Conservation (phyloP, 257 asterid species). For the Nemophila menziesii region DNA sequence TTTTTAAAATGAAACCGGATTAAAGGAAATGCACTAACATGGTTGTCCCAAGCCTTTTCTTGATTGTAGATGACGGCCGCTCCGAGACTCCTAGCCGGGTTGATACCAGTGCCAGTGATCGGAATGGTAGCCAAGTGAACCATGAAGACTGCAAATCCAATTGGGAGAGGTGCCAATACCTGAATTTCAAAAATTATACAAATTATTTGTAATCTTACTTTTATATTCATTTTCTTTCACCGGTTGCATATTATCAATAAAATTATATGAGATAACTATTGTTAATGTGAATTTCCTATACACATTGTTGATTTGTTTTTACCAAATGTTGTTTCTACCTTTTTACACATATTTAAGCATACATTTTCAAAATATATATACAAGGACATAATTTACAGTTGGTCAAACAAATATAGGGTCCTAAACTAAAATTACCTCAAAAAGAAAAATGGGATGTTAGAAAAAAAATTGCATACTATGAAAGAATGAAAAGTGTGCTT, state of each 20-base stretch:
- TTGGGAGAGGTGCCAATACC: slow-evolving; percentile 84
- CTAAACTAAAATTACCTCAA: not conserved
- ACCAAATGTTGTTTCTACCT: too few species aligned
- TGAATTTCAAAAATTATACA: slow-evolving; percentile 4
- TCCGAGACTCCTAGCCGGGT: slow-evolving; percentile 83
- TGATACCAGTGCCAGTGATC: slow-evolving; percentile 72
- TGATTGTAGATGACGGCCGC: slow-evolving; percentile 57
- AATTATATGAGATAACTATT: too few species aligned
- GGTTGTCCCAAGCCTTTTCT: slow-evolving; percentile 51
- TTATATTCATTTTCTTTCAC: too few species aligned
- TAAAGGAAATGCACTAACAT: slow-evolving; percentile 24
- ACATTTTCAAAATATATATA: too few species aligned
- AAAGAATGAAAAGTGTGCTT: slow-evolving; percentile 3
- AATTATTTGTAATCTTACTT: too few species aligned
- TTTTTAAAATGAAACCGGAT: too few species aligned
- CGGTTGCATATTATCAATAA: too few species aligned
- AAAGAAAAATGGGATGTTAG: not conserved
- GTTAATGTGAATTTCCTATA: too few species aligned
- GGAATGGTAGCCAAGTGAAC: slow-evolving; percentile 76
- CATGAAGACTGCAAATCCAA: slow-evolving; percentile 75
- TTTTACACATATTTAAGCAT: too few species aligned
- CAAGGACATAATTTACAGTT: too few species aligned
- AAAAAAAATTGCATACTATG: not conserved
- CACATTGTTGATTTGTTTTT: too few species aligned
- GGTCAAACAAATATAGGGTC: too few species aligned